A percentile compares a stretch with the other conserved stretches of the same genome.
Conservation (phyloP, 129 eudicot genomes). For the Apium graveolens region DNA sequence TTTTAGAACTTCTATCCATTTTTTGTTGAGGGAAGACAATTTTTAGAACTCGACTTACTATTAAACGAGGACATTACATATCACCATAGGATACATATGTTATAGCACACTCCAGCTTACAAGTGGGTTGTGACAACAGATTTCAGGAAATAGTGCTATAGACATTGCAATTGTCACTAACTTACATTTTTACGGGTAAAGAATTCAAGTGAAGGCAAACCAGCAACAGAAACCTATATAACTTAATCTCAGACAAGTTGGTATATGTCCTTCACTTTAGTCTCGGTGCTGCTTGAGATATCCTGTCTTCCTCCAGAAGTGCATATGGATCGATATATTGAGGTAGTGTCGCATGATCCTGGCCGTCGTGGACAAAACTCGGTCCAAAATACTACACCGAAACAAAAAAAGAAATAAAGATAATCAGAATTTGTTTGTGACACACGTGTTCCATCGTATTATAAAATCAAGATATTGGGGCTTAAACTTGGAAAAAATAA, state of each 20-base stretch:
- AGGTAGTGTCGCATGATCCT: slow-evolving; percentile 39
- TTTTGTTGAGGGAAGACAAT: too few relatives aligned
- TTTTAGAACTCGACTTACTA: background rate
- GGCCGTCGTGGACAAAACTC: slow-evolving; percentile 46
- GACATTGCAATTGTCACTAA: background rate
- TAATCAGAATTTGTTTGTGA: background rate
- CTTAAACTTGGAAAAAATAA: too few relatives aligned
- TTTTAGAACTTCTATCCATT: background rate
- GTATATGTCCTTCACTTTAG: slow-evolving; percentile 29
- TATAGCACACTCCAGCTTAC: background rate
- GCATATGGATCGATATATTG: slow-evolving; percentile 74
- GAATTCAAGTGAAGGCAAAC: background rate
- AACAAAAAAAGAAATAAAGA: background rate
- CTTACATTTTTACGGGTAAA: background rate
- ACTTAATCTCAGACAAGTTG: background rate
- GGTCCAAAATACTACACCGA: slow-evolving; percentile 82
- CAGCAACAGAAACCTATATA: background rate
- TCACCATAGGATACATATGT: background rate
- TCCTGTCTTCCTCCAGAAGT: slow-evolving; percentile 74
- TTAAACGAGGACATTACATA: background rate
- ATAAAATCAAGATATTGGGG: background rate
- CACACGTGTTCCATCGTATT: background rate
- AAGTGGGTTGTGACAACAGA: slow-evolving; percentile 2
- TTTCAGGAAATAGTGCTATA: background rate
- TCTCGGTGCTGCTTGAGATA: slow-evolving; percentile 57